phyloP scores from a whole-genome alignment of 495 filamentous ascomycete species.

The Penicillium paradoxum region DNA sequence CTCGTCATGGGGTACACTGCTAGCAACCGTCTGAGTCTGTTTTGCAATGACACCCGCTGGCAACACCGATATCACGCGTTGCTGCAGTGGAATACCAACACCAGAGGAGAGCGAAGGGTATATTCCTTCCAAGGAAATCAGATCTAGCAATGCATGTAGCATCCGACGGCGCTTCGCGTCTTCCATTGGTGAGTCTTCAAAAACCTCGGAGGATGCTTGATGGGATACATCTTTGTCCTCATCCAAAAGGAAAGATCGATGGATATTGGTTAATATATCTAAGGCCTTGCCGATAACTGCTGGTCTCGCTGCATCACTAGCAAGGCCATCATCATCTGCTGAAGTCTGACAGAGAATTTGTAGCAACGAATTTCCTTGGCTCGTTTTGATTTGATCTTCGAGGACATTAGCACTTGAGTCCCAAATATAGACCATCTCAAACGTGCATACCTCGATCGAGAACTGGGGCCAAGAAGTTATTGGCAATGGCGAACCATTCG shows the following conservation, averaged over 20 bases:
- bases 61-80: conserved; percentile 48
- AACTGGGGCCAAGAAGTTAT: conserved; percentile 39
- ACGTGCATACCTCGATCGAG: conserved; percentile 40
- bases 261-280: conserved; percentile 32
- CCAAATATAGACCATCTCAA: conserved; percentile 3
- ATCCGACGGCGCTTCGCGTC: conserved; percentile 44
- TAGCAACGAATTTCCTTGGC: conserved; percentile 33
- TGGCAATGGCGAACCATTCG: conserved; percentile 36
- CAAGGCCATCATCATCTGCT: neutral
- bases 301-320: conserved; percentile 16
- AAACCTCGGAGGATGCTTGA: neutral
- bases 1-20: conserved; percentile 26
- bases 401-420: conserved; percentile 23
- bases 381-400: conserved; percentile 38
- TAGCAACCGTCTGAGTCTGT: conserved; percentile 16
- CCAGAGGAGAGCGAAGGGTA: conserved; percentile 51
- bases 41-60: conserved; percentile 44
- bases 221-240: conserved; percentile 7
- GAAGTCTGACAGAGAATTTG: conserved; percentile 26
- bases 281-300: conserved; percentile 36
- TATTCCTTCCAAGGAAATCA: conserved; percentile 52
- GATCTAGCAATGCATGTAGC: conserved; percentile 48
- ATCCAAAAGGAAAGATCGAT: conserved; percentile 33
- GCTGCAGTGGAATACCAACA: conserved; percentile 51
- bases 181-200: conserved; percentile 32